Percentiles rank a stretch among this genome's conserved stretches.
Conservation (phyloP, 139 green algal genomes). For the Chlorella sp. region DNA sequence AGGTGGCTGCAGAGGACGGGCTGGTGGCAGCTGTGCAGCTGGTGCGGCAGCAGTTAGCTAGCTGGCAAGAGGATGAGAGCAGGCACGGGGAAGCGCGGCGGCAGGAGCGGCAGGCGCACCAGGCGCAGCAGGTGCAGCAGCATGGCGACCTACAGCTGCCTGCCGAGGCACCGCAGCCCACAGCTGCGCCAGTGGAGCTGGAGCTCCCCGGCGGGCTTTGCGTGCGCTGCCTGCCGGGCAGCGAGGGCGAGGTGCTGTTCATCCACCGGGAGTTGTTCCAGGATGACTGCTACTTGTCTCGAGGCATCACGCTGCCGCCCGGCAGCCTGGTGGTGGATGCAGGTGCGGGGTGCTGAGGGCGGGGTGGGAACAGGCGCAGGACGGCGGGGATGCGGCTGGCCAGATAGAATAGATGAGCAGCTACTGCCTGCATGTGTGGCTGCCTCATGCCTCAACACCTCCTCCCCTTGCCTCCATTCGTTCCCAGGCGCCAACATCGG, state of each 20-base stretch:
- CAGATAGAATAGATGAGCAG: no score
- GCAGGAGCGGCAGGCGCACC: neutral
- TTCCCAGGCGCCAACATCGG: slow-evolving; percentile 47
- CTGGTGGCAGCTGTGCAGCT: neutral
- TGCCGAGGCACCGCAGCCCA: no score
- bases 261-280: slow-evolving; percentile 22
- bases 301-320: slow-evolving; percentile 21
- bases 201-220: slow-evolving; percentile 14
- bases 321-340: slow-evolving; percentile 37
- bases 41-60: neutral
- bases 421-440: neutral
- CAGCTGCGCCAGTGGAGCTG: neutral
- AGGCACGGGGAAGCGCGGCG: neutral
- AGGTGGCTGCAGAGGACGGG: slow-evolving; percentile 10
- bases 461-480: neutral
- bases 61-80: neutral
- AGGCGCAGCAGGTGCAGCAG: neutral
- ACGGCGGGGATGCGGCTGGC: no score
- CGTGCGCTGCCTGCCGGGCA: neutral
- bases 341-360: no score
- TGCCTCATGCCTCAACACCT: neutral
- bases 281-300: slow-evolving; percentile 31
- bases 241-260: slow-evolving; percentile 16
- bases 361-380: no score
- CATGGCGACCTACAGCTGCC: neutral